Evolutionary conservation across 108 stramenopile genomes (phyloP).

Genomic region (Skeletonema marinoi): DNA sequence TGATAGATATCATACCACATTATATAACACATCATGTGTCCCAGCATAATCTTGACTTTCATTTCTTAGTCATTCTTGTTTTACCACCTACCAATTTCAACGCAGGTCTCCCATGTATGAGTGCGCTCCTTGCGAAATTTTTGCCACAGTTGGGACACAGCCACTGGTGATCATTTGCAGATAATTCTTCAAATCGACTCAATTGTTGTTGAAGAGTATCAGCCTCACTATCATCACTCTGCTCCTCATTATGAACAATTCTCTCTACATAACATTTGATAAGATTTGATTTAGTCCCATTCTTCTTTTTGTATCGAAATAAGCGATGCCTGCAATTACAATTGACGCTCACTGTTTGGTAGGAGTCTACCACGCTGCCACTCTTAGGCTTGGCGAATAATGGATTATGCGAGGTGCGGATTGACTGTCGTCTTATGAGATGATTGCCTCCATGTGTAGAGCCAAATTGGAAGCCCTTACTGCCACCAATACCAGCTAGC

Average conservation of each 20-base stretch:
- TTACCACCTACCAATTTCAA: conserved; percentile 72
- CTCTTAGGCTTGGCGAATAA: conserved; percentile 52
- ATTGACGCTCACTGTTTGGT: conserved; percentile 74
- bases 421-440: too few relatives aligned
- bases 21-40: not conserved
- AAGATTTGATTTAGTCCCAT: conserved; percentile 74
- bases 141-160: conserved; percentile 58
- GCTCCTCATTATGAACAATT: conserved; percentile 40
- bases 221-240: not conserved
- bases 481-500: too few relatives aligned
- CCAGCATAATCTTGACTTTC: not conserved
- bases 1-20: not conserved
- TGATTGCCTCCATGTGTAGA: too few relatives aligned
- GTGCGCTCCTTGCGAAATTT: conserved; percentile 50
- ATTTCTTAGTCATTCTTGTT: conserved; percentile 76
- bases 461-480: too few relatives aligned
- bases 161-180: not conserved
- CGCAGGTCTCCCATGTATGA: conserved; percentile 60
- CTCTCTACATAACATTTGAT: conserved; percentile 70
- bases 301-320: conserved; percentile 83
- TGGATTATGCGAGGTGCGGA: not conserved
- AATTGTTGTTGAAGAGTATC: not conserved
- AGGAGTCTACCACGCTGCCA: conserved; percentile 57
- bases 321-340: conserved; percentile 57
- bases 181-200: not conserved